Percentiles rank a stretch among this genome's conserved stretches.
These are phyloP conservation scores for Aspergillus sparsus DNA, from an alignment of 495 filamentous ascomycete species.

Conservation along the genomic window DNA sequence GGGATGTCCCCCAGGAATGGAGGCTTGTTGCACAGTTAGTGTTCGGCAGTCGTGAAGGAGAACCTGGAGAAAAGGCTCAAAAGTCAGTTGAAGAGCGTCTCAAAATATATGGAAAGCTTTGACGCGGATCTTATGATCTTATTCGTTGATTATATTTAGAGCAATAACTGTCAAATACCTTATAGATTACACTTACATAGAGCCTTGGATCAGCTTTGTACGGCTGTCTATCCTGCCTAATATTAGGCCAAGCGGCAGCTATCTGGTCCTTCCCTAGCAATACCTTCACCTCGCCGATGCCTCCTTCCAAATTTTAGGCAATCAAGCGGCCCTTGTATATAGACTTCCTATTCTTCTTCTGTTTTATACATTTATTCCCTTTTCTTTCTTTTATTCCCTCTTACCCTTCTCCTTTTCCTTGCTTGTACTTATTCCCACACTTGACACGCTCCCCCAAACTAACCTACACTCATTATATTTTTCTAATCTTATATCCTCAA, in stretches of 20 bases:
- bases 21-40: constrained; percentile 52
- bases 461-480: background rate
- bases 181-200: background rate
- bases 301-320: too few relatives aligned
- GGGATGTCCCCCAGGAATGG: constrained; percentile 50
- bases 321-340: too few relatives aligned
- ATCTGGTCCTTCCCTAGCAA: background rate
- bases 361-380: background rate
- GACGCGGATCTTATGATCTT: background rate
- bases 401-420: background rate
- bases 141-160: background rate
- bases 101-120: constrained; percentile 37
- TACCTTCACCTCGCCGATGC: background rate
- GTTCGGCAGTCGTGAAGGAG: constrained; percentile 47
- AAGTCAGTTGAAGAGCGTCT: constrained; percentile 43
- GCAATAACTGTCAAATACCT: background rate
- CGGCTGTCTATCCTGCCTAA: background rate
- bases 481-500: constrained; percentile 1
- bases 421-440: background rate
- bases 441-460: background rate
- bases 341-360: too few relatives aligned
- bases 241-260: background rate
- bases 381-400: background rate
- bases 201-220: background rate
- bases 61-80: constrained; percentile 38